phyloP scores from a whole-genome alignment of 768 basidiomycete species.

The Serpula lacrymans region DNA sequence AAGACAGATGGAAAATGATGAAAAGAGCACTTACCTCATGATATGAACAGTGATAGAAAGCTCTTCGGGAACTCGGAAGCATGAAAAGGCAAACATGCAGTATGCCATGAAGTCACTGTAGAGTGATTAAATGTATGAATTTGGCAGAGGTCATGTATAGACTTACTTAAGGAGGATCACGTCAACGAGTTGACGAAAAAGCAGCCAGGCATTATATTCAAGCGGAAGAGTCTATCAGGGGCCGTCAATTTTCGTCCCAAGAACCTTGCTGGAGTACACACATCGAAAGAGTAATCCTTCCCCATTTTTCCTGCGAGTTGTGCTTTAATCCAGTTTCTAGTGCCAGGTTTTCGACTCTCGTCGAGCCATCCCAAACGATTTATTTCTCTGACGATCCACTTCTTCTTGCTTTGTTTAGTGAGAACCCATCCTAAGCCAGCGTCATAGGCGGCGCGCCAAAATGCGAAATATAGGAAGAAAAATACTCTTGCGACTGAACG shows the following conservation, averaged over 20 bases:
- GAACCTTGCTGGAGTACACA: conserved; percentile 34
- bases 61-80: conserved; percentile 80
- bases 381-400: conserved; percentile 86
- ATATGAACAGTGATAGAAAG: conserved; percentile 72
- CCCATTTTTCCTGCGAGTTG: conserved; percentile 94
- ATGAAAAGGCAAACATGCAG: conserved; percentile 92
- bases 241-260: conserved; percentile 3
- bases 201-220: conserved; percentile 95
- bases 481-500: conserved; percentile 53
- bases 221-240: conserved; percentile 72
- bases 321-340: conserved; percentile 79
- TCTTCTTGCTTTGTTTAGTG: conserved; percentile 92
- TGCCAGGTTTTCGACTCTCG: conserved; percentile 50
- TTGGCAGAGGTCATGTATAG: not conserved
- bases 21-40: conserved; percentile 56
- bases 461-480: conserved; percentile 87
- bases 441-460: conserved; percentile 93
- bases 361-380: conserved; percentile 89
- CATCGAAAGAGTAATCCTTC: conserved; percentile 89
- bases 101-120: conserved; percentile 90
- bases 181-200: conserved; percentile 95
- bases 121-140: conserved; percentile 5
- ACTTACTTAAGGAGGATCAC: conserved; percentile 92
- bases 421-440: conserved; percentile 91
- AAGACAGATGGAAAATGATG: not conserved